phyloP scores from a whole-genome alignment of 164 flowering plant genomes.

The Stephania yunnanensis region DNA sequence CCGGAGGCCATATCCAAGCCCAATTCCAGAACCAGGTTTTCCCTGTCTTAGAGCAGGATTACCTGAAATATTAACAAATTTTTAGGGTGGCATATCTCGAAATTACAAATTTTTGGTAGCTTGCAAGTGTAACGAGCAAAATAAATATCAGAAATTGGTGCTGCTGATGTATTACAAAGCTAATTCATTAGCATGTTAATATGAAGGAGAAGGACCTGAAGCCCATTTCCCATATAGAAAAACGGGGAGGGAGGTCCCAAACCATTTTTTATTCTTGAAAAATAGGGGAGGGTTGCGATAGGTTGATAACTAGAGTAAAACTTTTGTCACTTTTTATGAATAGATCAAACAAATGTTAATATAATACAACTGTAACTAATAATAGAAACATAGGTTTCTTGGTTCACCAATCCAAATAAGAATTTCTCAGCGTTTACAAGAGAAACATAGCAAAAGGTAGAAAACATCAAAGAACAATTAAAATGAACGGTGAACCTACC shows the following conservation, averaged over 20 bases:
- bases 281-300: too few relatives aligned
- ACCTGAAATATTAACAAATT: slow-evolving; percentile 38
- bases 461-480: slow-evolving; percentile 4
- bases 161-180: background rate
- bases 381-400: too few relatives aligned
- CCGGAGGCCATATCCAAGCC: slow-evolving; percentile 77
- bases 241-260: too few relatives aligned
- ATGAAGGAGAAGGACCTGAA: too few relatives aligned
- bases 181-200: background rate
- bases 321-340: too few relatives aligned
- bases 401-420: background rate
- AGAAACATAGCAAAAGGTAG: background rate
- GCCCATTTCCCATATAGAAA: too few relatives aligned
- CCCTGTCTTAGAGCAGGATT: slow-evolving; percentile 86
- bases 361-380: too few relatives aligned
- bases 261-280: too few relatives aligned
- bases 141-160: too few relatives aligned
- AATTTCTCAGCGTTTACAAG: background rate
- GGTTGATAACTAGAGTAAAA: too few relatives aligned
- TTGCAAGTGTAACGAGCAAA: background rate
- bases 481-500: slow-evolving; percentile 46
- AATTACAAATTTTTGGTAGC: background rate
- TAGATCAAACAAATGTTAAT: too few relatives aligned
- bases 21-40: slow-evolving; percentile 81
- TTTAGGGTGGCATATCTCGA: background rate